Percentiles rank a stretch among this genome's conserved stretches.
Evolutionary conservation across 257 asterid species (phyloP).

Genomic region (Solanum appendiculatum): DNA sequence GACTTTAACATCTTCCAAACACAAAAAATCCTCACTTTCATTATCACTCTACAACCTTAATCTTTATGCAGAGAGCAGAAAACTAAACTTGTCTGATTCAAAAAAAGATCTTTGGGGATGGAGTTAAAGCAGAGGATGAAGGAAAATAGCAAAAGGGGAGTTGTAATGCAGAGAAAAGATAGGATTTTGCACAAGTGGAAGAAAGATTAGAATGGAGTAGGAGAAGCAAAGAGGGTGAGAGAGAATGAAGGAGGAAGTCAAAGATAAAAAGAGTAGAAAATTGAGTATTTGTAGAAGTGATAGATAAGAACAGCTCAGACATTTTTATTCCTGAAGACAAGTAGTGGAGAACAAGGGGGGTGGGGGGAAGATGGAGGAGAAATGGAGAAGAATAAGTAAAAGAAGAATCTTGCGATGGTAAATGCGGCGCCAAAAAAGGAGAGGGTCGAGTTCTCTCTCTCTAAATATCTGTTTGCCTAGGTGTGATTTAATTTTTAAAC

Average conservation of each 20-base stretch:
- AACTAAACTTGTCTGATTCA: background rate
- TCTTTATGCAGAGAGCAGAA: background rate
- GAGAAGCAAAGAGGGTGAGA: slow-evolving; percentile 52
- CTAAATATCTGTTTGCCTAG: background rate
- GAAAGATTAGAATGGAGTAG: slow-evolving; percentile 42
- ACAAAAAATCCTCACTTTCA: background rate
- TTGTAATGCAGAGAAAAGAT: slow-evolving; percentile 23
- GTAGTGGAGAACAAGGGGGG: background rate
- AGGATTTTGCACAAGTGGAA: slow-evolving; percentile 37
- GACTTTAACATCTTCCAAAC: slow-evolving; percentile 31
- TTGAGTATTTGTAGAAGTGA: slow-evolving; percentile 10
- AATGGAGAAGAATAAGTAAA: slow-evolving; percentile 26
- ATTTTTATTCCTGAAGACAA: slow-evolving; percentile 7
- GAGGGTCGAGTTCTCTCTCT: no score
- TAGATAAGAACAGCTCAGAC: slow-evolving; percentile 36
- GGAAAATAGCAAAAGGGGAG: slow-evolving; percentile 37
- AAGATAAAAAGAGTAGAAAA: slow-evolving; percentile 21
- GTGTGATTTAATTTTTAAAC: background rate
- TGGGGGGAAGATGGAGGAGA: slow-evolving; percentile 22
- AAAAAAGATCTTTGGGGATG: no score
- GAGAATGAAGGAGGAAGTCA: slow-evolving; percentile 32
- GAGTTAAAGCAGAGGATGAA: background rate
- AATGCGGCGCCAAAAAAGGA: background rate
- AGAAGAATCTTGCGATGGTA: background rate
- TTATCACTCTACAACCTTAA: background rate